These are phyloP conservation scores for Echeveria elegans DNA, from an alignment of 164 flowering plant genomes.

Conservation along the genomic window DNA sequence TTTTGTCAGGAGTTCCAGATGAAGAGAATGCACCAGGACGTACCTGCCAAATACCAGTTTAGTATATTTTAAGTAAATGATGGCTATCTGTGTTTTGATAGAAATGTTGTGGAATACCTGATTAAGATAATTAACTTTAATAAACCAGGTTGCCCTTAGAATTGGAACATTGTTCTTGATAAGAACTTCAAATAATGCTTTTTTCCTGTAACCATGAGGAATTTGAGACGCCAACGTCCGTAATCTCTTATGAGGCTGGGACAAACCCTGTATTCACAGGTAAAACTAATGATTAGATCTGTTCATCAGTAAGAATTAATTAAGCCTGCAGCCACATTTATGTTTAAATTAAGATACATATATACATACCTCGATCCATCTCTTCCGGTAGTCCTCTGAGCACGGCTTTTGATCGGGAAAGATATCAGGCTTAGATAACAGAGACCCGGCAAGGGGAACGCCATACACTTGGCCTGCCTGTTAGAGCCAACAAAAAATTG, in stretches of 20 bases:
- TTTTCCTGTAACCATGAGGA: conserved; percentile 81
- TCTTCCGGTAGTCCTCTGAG: conserved; percentile 74
- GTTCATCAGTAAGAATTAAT: neutral
- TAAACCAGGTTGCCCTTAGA: conserved; percentile 93
- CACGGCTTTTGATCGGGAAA: conserved; percentile 81
- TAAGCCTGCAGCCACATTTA: neutral
- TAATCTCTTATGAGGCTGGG: conserved; percentile 82
- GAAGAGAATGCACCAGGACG: conserved; percentile 52
- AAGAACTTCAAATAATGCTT: conserved; percentile 77
- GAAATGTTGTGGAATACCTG: conserved; percentile 32
- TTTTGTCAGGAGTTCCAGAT: conserved; percentile 63
- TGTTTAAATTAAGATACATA: neutral
- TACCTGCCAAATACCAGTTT: conserved; percentile 42
- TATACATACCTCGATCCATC: conserved; percentile 87
- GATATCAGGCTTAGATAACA: conserved; percentile 57
- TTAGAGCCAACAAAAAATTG: conserved; percentile 12
- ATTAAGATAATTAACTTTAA: conserved; percentile 89
- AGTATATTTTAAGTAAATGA: conserved; percentile 6
- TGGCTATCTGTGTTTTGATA: neutral
- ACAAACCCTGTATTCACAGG: conserved; percentile 52
- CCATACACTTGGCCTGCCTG: conserved; percentile 99
- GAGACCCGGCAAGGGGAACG: conserved; percentile 71
- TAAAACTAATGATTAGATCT: neutral
- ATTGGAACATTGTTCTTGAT: conserved; percentile 86
- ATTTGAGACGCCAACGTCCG: conserved; percentile 82